Base-by-base conservation (phyloP, 2,329 filamentous ascomycete species). In the Sporothrix variecibatus region DNA sequence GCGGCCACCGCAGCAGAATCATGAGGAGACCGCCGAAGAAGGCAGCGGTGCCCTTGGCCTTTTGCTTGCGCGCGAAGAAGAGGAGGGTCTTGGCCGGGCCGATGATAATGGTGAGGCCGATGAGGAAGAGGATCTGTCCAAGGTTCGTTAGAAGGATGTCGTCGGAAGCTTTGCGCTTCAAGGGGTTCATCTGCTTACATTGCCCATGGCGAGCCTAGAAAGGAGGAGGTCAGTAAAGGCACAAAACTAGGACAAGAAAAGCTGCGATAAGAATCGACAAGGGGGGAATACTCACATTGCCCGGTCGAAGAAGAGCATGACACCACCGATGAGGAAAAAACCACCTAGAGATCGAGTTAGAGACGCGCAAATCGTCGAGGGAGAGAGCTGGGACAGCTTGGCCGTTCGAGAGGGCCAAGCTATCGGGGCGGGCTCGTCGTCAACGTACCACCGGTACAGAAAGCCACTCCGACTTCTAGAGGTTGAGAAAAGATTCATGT, bases 241-340 rank as follows among this genome's bases (percentile, higher is more conserved):
- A 31, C 43, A 40, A 26, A 7, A 8, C 28, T 38, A 46, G 70
- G 64, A 31, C 56, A 38, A 40, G 28, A 11, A 11, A 65, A 31
- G 58, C 58, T 38, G 12, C 4, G 17, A 12, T 17, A 6, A 40
- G 38, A 6, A 6, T 17, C 11, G 12, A 7, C 20, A 1, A 34
- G 51, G 34, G 4, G 26, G 58, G 26, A 58, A 58, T 11, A 86
- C 91, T 80, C 86, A 95, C 94, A 98, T 95, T 80, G 96, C 94
- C 77, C 96, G 91, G 84, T 99, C 96, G 86, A 99, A 99, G 86
- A 99, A 98, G 84, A 99, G 89, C 84, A 99, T 88, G 11, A 99
- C 94, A 75, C 96, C 96, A 81, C 94, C 93, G 81, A 98, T 89
- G 74, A 99, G 90, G 87, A 99, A 99, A 86, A 98, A 92, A 78